Percentiles rank a stretch among this genome's conserved stretches.
Evolutionary conservation across 2,329 filamentous ascomycete genomes (phyloP).

Genomic region (Alternaria novae-zelandiae): DNA sequence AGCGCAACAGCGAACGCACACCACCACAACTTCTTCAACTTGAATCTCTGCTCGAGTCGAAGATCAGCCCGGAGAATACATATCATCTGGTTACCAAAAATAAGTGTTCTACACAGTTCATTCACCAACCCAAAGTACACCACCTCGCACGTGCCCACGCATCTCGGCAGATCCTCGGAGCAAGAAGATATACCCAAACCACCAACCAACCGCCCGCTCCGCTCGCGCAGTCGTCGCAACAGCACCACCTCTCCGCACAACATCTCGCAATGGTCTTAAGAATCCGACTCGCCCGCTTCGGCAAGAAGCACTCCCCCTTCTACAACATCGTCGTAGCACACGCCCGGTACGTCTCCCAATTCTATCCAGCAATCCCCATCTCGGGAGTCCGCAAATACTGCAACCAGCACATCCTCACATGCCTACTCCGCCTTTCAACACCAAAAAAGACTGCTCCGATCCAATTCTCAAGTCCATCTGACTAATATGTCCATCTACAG

Average conservation of each 20-base stretch:
- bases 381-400: conserved; percentile 4
- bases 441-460: too few species aligned
- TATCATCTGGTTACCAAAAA: too few species aligned
- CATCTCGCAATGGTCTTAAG: conserved; percentile 77
- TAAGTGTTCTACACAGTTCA: neutral
- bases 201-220: conserved; percentile 2
- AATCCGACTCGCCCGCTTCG: conserved; percentile 93
- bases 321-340: conserved; percentile 98
- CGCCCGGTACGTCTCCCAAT: conserved; percentile 69
- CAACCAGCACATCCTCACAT: neutral
- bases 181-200: conserved; percentile 19
- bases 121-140: neutral
- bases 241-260: neutral
- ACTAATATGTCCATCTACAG: conserved; percentile 59
- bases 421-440: neutral
- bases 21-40: neutral
- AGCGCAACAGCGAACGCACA: neutral
- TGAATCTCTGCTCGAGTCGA: too few species aligned
- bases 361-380: neutral
- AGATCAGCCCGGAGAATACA: too few species aligned
- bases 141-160: conserved; percentile 11
- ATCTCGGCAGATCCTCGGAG: conserved; percentile 17
- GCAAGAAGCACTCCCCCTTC: conserved; percentile 83
- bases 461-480: too few species aligned
- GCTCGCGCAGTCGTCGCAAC: neutral